These are phyloP conservation scores for Manihot esculenta DNA, from an alignment of 441 rosid species.

Conservation along the genomic window DNA sequence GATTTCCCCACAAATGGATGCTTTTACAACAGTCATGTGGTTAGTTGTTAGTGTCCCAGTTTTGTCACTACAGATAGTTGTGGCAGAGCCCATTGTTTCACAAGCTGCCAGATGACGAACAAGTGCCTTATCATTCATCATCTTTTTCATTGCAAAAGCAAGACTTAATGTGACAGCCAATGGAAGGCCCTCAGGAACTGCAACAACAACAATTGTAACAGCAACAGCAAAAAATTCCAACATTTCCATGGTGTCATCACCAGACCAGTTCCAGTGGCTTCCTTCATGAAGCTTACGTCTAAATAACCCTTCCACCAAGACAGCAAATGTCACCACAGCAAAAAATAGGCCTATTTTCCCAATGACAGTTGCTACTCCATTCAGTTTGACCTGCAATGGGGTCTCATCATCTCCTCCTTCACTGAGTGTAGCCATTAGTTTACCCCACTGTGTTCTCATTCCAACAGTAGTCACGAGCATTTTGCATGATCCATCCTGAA, in stretches of 20 bases:
- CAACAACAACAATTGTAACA: constrained; percentile 56
- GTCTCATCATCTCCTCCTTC: constrained; percentile 49
- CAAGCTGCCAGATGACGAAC: constrained; percentile 55
- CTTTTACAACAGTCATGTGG: constrained; percentile 44
- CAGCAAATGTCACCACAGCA: constrained; percentile 59
- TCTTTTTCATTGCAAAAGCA: constrained; percentile 61
- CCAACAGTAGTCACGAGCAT: constrained; percentile 58
- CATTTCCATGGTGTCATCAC: constrained; percentile 39
- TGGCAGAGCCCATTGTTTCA: constrained; percentile 56
- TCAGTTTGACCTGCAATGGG: constrained; percentile 48
- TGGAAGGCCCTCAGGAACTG: constrained; percentile 64
- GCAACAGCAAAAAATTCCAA: constrained; percentile 41
- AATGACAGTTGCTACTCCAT: constrained; percentile 47
- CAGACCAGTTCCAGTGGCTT: constrained; percentile 41
- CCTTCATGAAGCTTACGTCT: constrained; percentile 39
- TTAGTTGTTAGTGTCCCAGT: constrained; percentile 49
- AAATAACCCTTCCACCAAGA: constrained; percentile 41
- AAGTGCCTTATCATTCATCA: constrained; percentile 52
- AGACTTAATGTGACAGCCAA: constrained; percentile 55
- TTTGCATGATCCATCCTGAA: constrained; percentile 46
- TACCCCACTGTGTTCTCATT: constrained; percentile 52
- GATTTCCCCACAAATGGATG: constrained; percentile 45
- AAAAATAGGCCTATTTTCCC: constrained; percentile 58
- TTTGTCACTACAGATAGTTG: constrained; percentile 54
- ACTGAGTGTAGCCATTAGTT: constrained; percentile 49